A percentile compares a stretch with the other conserved stretches of the same genome.
Conservation (phyloP, 441 rosid genomes). For the Euphorbia schlechtendalii region DNA sequence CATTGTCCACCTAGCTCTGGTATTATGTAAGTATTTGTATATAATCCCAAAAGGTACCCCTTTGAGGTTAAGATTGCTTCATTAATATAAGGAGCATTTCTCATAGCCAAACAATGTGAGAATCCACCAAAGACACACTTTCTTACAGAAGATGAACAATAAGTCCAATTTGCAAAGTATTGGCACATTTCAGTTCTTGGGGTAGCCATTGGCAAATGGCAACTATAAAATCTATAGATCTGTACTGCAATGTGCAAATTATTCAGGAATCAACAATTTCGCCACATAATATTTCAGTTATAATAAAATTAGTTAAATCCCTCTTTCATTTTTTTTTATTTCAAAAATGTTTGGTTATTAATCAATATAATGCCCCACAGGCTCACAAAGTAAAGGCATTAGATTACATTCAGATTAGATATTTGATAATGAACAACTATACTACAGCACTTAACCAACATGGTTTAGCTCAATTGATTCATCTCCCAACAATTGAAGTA, state of each 20-base stretch:
- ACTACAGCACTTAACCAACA: background rate
- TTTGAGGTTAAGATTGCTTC: no score
- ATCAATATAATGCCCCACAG: background rate
- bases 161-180: background rate
- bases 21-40: no score
- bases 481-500: background rate
- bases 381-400: background rate
- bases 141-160: conserved; percentile 1
- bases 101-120: no score
- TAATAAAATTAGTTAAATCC: background rate
- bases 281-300: background rate
- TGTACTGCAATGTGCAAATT: background rate
- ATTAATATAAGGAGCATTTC: no score
- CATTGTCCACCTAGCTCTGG: no score
- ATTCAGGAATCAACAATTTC: background rate
- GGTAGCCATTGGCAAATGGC: background rate
- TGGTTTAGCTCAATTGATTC: background rate
- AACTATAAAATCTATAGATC: background rate
- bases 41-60: no score
- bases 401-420: background rate
- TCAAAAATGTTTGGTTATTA: background rate
- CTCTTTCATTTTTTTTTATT: background rate
- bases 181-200: background rate
- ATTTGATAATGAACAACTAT: background rate
- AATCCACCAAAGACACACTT: no score